Base-by-base conservation (phyloP, 306 rosid species). In the Boehmeria nivea region DNA sequence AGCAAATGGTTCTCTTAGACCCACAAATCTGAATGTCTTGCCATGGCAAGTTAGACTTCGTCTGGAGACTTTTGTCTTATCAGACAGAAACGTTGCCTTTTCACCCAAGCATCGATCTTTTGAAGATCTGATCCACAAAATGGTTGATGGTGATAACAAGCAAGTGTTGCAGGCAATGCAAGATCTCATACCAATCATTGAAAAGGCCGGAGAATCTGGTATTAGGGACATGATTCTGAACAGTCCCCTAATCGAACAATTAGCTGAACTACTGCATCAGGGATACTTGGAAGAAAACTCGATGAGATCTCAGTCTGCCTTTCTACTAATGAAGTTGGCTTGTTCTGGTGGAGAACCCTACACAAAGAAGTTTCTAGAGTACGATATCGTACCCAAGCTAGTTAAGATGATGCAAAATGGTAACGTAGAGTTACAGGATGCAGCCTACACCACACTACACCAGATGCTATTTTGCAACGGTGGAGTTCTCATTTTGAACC, bases 281-380 rank as follows among this genome's bases (percentile, higher is more conserved):
- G 68, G 43, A 49, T 26, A 18, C 49, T 33, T 40, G 1, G 61
- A 36, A 25, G 51, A 45, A 12, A 43, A 37, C 37, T 58, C 62
- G 47, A 16, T 16, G 17, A 64, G 27, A 25, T 61, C 68, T 27
- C 54, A 58, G 19, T 45, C 60, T 37, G 51, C 52, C 33, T 65
- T 71, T 59, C 51, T 51, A 21, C 33, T 59, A 18, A 71, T 52
- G 71, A 64, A 64, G 60, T 37, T 59, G 24, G 76, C 70, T 20
- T 59, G 66, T 42, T 45, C 71, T 51, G 71, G 70, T 36, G 73
- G 73, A 9, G 70, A 71, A 64, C 36, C 71, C 38, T 58, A 56
- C 62, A 52, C 56, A 22, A 26, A 45, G 55, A 60, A 53, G 66
- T 68, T 60, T 37, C 62, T 68, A 0, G 57, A 68, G 55, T 61